These are phyloP conservation scores for Rhododendron vialii DNA, from an alignment of 148 eudicot genomes.

Conservation along the genomic window DNA sequence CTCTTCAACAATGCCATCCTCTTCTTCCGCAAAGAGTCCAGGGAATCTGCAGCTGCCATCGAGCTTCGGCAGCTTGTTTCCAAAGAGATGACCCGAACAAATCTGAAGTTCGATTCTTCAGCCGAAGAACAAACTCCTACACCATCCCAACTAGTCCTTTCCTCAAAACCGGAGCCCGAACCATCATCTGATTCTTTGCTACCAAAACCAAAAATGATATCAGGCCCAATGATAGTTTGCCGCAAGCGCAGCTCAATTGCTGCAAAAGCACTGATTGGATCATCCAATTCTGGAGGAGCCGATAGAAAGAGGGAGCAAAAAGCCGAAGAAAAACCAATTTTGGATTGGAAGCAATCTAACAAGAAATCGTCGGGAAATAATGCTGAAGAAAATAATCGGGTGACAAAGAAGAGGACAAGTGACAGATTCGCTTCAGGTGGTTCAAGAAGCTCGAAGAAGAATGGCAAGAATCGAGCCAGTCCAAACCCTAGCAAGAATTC, in stretches of 20 bases:
- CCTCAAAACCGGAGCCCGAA: slow-evolving; percentile 22
- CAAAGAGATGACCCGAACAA: slow-evolving; percentile 24
- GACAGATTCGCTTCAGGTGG: slow-evolving; percentile 23
- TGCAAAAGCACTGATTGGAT: slow-evolving; percentile 27
- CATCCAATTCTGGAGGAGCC: slow-evolving; percentile 22
- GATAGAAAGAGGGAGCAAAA: slow-evolving; percentile 28
- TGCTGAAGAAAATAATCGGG: slow-evolving; percentile 16
- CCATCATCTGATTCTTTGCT: slow-evolving; percentile 25
- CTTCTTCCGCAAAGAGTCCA: slow-evolving; percentile 38
- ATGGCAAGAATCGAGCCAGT: slow-evolving; percentile 14
- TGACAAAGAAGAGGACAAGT: slow-evolving; percentile 49
- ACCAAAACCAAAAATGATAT: slow-evolving; percentile 31
- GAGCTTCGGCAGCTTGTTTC: slow-evolving; percentile 42
- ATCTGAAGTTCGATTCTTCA: slow-evolving; percentile 18
- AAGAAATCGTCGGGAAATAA: slow-evolving; percentile 6
- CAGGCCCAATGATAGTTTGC: slow-evolving; percentile 36
- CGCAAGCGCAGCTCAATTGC: slow-evolving; percentile 58
- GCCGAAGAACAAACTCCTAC: slow-evolving; percentile 19
- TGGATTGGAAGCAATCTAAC: slow-evolving; percentile 19
- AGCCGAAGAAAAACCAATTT: slow-evolving; percentile 24
- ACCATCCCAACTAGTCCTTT: slow-evolving; percentile 11
- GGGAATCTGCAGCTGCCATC: slow-evolving; percentile 39
- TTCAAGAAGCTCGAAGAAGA: slow-evolving; percentile 32
- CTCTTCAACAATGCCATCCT: slow-evolving; percentile 46
- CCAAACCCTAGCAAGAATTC: slow-evolving; percentile 10